Evolutionary conservation across 805 yeast species (phyloP).

Genomic region (Ogataea degrootiae): DNA sequence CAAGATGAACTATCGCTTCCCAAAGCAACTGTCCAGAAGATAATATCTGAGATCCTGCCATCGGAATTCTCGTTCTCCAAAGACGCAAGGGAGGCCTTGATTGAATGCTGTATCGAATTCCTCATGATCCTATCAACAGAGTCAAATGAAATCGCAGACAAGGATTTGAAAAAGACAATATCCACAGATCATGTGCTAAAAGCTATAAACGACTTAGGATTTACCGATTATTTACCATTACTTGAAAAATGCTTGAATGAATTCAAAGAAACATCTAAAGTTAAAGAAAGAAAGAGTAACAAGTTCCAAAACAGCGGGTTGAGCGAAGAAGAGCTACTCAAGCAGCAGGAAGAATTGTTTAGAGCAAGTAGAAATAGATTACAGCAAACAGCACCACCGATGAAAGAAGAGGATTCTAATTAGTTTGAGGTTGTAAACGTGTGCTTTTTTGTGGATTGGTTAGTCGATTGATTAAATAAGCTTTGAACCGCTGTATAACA

Average conservation of each 20-base stretch:
- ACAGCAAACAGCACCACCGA: conserved; percentile 21
- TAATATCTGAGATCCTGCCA: conserved; percentile 85
- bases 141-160: conserved; percentile 93
- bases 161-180: conserved; percentile 92
- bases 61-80: conserved; percentile 83
- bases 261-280: conserved; percentile 83
- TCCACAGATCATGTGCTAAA: conserved; percentile 94
- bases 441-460: background rate
- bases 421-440: background rate
- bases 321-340: conserved; percentile 85
- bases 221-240: conserved; percentile 76
- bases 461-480: background rate
- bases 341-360: conserved; percentile 90
- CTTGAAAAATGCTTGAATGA: conserved; percentile 75
- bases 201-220: conserved; percentile 85
- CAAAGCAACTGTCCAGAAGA: conserved; percentile 90
- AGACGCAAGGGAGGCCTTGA: conserved; percentile 91
- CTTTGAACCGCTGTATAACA: too few relatives aligned
- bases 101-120: conserved; percentile 94
- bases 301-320: conserved; percentile 91
- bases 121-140: conserved; percentile 92
- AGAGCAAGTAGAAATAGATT: conserved; percentile 39
- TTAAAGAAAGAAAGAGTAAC: conserved; percentile 85
- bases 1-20: conserved; percentile 35
- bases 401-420: conserved; percentile 14